Percentiles rank a stretch among this genome's conserved stretches.
Conservation (phyloP, 768 basidiomycete species). For the Collybiopsis luxurians region DNA sequence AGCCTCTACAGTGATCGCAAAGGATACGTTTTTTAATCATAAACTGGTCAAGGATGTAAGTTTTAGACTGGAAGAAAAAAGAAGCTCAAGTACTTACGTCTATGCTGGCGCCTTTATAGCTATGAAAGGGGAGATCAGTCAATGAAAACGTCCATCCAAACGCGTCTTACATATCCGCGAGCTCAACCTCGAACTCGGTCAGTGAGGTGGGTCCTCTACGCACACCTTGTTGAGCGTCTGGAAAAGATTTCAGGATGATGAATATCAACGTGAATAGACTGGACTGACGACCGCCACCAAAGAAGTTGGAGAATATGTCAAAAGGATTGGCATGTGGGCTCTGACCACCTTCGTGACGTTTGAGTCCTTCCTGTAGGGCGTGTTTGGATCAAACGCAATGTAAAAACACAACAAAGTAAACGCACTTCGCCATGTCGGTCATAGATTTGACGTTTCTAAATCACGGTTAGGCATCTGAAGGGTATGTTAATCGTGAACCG, state of each 20-base stretch:
- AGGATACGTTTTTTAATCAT: constrained; percentile 89
- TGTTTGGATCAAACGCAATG: neutral
- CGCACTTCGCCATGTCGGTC: constrained; percentile 87
- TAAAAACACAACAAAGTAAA: neutral
- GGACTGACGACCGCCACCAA: constrained; percentile 73
- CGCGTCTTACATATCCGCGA: constrained; percentile 73
- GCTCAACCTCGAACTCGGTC: constrained; percentile 80
- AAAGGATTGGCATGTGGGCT: constrained; percentile 81
- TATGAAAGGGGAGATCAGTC: constrained; percentile 22
- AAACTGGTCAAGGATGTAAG: constrained; percentile 52
- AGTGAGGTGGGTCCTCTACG: constrained; percentile 75
- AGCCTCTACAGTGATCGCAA: constrained; percentile 95
- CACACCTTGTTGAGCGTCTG: constrained; percentile 57
- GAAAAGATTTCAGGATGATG: neutral
- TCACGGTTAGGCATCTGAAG: neutral
- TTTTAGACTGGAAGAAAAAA: constrained; percentile 9
- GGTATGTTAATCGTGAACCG: constrained; percentile 18
- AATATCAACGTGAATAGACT: neutral
- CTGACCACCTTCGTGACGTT: constrained; percentile 88
- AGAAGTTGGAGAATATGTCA: constrained; percentile 92
- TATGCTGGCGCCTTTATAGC: constrained; percentile 82
- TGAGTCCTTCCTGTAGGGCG: constrained; percentile 74
- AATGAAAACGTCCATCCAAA: neutral
- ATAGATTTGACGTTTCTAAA: constrained; percentile 88
- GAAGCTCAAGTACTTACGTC: constrained; percentile 54